These are phyloP conservation scores for Selaginella tamariscina DNA, from an alignment of 75 land plant species.

Conservation along the genomic window DNA sequence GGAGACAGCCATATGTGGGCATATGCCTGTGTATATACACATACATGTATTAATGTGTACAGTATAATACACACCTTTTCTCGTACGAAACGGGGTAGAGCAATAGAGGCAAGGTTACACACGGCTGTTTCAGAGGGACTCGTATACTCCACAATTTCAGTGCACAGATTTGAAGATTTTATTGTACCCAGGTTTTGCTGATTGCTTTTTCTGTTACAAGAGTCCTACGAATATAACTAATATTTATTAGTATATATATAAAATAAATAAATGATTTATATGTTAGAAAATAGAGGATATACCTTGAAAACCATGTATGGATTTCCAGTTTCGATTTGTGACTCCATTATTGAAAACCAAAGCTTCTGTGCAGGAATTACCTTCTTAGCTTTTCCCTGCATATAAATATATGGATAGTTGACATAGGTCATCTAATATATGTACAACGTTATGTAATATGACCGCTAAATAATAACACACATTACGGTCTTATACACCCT, in stretches of 20 bases:
- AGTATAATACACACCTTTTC: too few species aligned
- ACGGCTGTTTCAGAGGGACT: constrained; percentile 7
- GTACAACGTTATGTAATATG: too few species aligned
- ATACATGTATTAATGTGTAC: too few species aligned
- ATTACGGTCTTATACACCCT: too few species aligned
- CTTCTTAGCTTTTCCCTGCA: constrained; percentile 80
- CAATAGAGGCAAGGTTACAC: constrained; percentile 7
- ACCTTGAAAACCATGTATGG: constrained; percentile 28
- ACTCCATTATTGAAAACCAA: constrained; percentile 75
- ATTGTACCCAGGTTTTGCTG: constrained; percentile 10
- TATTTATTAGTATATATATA: too few species aligned
- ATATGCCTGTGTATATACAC: too few species aligned
- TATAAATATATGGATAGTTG: too few species aligned
- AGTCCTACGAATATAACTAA: too few species aligned
- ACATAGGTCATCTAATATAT: too few species aligned
- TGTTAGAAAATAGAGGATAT: neutral
- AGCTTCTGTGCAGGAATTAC: constrained; percentile 70
- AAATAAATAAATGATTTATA: neutral
- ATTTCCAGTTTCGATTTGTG: constrained; percentile 93
- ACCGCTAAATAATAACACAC: too few species aligned
- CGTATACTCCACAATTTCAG: constrained; percentile 10
- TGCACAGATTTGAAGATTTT: constrained; percentile 10
- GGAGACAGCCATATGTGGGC: too few species aligned
- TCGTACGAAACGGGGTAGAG: neutral
- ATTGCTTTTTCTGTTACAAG: constrained; percentile 5